Evolutionary conservation across 1,284 basidiomycete species (phyloP).

Genomic region (Pseudozyma tsukubaensis): DNA sequence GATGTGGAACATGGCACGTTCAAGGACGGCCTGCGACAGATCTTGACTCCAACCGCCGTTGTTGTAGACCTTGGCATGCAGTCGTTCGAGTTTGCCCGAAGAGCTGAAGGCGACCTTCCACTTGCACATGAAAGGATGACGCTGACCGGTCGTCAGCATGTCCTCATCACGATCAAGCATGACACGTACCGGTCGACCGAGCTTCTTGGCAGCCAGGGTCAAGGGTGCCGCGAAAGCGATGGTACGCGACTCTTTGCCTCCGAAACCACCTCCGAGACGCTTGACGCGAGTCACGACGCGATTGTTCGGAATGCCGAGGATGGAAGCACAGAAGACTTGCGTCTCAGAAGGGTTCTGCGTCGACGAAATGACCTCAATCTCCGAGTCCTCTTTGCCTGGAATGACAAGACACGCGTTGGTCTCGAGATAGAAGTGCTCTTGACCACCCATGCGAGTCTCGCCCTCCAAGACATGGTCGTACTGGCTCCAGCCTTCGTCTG

Average conservation of each 20-base stretch:
- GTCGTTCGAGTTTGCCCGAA: slow-evolving; percentile 66
- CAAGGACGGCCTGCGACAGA: slow-evolving; percentile 67
- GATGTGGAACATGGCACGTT: slow-evolving; percentile 69
- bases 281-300: slow-evolving; percentile 65
- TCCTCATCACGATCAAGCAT: slow-evolving; percentile 69
- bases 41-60: slow-evolving; percentile 69
- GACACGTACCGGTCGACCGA: slow-evolving; percentile 66
- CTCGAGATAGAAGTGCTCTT: slow-evolving; percentile 66
- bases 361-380: slow-evolving; percentile 68
- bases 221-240: slow-evolving; percentile 56
- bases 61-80: slow-evolving; percentile 67
- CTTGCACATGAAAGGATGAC: slow-evolving; percentile 68
- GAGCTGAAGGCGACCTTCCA: slow-evolving; percentile 68
- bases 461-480: slow-evolving; percentile 64
- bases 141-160: slow-evolving; percentile 68
- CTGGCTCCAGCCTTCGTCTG: slow-evolving; percentile 44
- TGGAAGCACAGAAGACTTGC: slow-evolving; percentile 67
- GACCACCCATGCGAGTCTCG: slow-evolving; percentile 66
- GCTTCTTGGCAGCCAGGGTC: slow-evolving; percentile 65
- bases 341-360: slow-evolving; percentile 69
- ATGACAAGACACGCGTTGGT: slow-evolving; percentile 68
- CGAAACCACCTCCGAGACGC: slow-evolving; percentile 69
- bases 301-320: slow-evolving; percentile 68
- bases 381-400: slow-evolving; percentile 68
- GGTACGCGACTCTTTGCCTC: slow-evolving; percentile 67